Evolutionary conservation across 2,329 filamentous ascomycete species (phyloP).

Genomic region (Fusarium domesticum): DNA sequence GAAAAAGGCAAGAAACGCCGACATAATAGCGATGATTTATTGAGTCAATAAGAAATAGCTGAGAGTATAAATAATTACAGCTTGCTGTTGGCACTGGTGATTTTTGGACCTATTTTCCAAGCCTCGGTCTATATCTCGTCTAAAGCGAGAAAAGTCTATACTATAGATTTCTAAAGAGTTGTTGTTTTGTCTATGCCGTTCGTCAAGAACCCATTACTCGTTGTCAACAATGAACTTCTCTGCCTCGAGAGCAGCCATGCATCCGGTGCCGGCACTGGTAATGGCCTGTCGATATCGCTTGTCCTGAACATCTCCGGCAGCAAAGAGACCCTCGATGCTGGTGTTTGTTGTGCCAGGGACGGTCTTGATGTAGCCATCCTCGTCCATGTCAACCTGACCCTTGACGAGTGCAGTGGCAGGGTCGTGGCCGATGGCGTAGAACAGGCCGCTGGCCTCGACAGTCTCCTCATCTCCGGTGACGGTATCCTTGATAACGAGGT

Average conservation of each 20-base stretch:
- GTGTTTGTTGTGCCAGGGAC: slow-evolving; percentile 85
- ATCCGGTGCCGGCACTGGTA: slow-evolving; percentile 92
- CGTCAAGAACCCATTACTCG: slow-evolving; percentile 45
- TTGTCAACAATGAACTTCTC: slow-evolving; percentile 86
- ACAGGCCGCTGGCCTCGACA: slow-evolving; percentile 87
- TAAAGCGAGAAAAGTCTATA: slow-evolving; percentile 24
- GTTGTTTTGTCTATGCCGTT: slow-evolving; percentile 8
- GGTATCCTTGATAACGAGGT: slow-evolving; percentile 78
- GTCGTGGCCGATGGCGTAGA: slow-evolving; percentile 97
- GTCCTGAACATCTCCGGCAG: slow-evolving; percentile 96
- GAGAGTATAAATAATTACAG: background rate
- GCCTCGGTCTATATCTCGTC: slow-evolving; percentile 20
- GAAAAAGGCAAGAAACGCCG: background rate
- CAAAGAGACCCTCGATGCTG: slow-evolving; percentile 87
- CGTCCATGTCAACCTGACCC: slow-evolving; percentile 82
- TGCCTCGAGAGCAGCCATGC: slow-evolving; percentile 91
- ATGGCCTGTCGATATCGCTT: slow-evolving; percentile 98
- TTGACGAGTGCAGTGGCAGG: slow-evolving; percentile 89
- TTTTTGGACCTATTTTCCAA: background rate
- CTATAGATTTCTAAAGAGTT: slow-evolving; percentile 12
- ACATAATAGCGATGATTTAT: background rate
- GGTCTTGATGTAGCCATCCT: slow-evolving; percentile 87
- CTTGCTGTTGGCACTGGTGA: background rate
- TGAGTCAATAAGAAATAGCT: background rate
- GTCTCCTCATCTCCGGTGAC: slow-evolving; percentile 73